Conservation (phyloP, 192 early-diverging fungal species). For the Fimicolochytrium jonesii region DNA sequence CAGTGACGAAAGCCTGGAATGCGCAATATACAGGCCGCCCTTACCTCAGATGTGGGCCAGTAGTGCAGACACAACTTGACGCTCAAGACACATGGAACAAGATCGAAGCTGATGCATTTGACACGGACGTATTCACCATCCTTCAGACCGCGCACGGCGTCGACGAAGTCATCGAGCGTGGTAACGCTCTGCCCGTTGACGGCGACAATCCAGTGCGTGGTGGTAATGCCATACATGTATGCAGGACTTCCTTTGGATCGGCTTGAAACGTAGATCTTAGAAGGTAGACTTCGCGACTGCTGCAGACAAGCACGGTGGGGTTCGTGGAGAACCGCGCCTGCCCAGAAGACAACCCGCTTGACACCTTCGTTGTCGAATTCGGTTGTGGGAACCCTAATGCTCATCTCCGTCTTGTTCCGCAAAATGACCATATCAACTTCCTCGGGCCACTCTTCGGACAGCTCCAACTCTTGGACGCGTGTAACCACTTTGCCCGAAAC, state of each 20-base stretch:
- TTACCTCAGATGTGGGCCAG: constrained; percentile 50
- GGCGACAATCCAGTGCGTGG: constrained; percentile 45
- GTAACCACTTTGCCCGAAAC: constrained; percentile 35
- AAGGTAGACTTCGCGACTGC: constrained; percentile 39
- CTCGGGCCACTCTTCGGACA: constrained; percentile 22
- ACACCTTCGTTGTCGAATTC: constrained; percentile 39
- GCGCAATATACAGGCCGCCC: background rate
- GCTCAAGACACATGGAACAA: constrained; percentile 66
- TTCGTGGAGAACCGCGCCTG: constrained; percentile 49
- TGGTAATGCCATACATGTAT: constrained; percentile 40
- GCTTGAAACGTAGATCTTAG: constrained; percentile 39
- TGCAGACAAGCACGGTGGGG: constrained; percentile 47
- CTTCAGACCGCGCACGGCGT: constrained; percentile 49
- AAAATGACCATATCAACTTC: constrained; percentile 47
- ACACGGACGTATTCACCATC: constrained; percentile 70
- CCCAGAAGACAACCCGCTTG: constrained; percentile 73
- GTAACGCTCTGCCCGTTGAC: constrained; percentile 56
- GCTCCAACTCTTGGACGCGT: constrained; percentile 32
- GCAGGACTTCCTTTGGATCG: constrained; percentile 43
- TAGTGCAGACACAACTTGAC: constrained; percentile 71
- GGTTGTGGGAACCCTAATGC: constrained; percentile 62
- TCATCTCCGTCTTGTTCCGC: constrained; percentile 66
- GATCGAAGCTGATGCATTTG: constrained; percentile 72
- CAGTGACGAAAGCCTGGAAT: background rate
- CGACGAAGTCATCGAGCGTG: constrained; percentile 70